These are phyloP conservation scores for Ballota nigra DNA, from an alignment of 257 asterid genomes.

Conservation along the genomic window DNA sequence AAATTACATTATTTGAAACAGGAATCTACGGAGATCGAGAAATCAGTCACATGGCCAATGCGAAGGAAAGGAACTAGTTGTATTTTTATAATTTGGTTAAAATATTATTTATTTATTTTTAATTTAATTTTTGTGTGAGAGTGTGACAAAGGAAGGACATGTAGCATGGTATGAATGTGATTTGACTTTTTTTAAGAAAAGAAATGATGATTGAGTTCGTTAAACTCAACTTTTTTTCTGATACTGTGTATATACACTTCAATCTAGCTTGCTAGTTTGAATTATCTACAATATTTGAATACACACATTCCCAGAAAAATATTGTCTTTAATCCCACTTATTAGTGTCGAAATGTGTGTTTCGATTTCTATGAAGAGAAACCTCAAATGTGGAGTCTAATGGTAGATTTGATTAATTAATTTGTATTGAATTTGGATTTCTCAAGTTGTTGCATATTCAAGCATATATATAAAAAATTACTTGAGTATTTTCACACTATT, in stretches of 20 bases:
- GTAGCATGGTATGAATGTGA: background rate
- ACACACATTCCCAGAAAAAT: background rate
- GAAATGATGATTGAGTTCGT: constrained; percentile 30
- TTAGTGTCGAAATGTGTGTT: background rate
- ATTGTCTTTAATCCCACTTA: background rate
- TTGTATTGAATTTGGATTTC: background rate
- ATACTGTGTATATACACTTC: constrained; percentile 10
- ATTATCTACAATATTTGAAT: background rate
- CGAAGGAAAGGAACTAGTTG: constrained; percentile 22
- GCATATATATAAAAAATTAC: too few relatives aligned
- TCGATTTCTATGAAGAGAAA: background rate
- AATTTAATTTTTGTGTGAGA: background rate
- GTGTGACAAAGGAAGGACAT: background rate
- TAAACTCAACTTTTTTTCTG: constrained; percentile 25
- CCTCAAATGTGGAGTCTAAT: background rate
- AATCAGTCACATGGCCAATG: constrained; percentile 56
- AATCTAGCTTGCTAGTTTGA: background rate
- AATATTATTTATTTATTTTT: background rate
- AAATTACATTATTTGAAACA: background rate
- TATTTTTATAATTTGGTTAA: background rate
- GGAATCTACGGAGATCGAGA: constrained; percentile 38
- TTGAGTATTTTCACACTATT: too few relatives aligned
- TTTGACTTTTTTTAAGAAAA: constrained; percentile 9
- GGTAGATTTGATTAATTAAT: too few relatives aligned
- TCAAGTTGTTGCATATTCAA: too few relatives aligned